Evolutionary conservation across 202 grass and related monocot genomes (phyloP).

Genomic region (Hordeum pubiflorum): DNA sequence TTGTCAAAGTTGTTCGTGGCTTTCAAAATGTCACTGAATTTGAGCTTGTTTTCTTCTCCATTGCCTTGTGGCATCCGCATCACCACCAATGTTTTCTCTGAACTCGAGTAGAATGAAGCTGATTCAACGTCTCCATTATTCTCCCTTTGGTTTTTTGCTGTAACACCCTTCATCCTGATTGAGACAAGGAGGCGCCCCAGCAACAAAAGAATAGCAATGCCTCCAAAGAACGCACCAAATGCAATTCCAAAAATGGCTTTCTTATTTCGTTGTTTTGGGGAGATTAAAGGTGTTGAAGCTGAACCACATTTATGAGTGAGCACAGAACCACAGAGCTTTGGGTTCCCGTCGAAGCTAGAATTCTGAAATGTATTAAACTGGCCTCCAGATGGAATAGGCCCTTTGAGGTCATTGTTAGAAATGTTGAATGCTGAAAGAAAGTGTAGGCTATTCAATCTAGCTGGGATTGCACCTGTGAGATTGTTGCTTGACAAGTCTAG

Average conservation of each 20-base stretch:
- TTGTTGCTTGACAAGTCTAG: slow-evolving; percentile 35
- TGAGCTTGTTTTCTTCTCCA: slow-evolving; percentile 45
- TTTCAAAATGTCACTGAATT: slow-evolving; percentile 65
- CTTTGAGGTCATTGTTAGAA: background rate
- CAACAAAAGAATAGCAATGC: slow-evolving; percentile 29
- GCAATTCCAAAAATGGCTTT: slow-evolving; percentile 42
- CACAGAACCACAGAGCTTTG: background rate
- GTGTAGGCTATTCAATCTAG: background rate
- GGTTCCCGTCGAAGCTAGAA: background rate
- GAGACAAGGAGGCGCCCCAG: slow-evolving; percentile 31
- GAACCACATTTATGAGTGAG: background rate
- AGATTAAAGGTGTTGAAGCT: background rate
- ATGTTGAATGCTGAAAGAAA: slow-evolving; percentile 18
- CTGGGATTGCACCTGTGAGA: slow-evolving; percentile 4
- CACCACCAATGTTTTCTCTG: slow-evolving; percentile 38
- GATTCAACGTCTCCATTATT: slow-evolving; percentile 19
- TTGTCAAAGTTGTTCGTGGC: slow-evolving; percentile 87
- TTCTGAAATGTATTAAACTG: slow-evolving; percentile 1
- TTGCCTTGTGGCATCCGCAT: slow-evolving; percentile 41
- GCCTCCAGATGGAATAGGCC: background rate
- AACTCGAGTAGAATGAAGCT: slow-evolving; percentile 51
- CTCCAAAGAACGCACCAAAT: slow-evolving; percentile 52
- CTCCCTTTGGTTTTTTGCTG: slow-evolving; percentile 14
- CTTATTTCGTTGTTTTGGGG: background rate
- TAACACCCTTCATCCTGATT: slow-evolving; percentile 20